Percentiles rank a stretch among this genome's conserved stretches.
These are phyloP conservation scores for Solanum acaule DNA, from an alignment of 257 asterid species.

Conservation along the genomic window DNA sequence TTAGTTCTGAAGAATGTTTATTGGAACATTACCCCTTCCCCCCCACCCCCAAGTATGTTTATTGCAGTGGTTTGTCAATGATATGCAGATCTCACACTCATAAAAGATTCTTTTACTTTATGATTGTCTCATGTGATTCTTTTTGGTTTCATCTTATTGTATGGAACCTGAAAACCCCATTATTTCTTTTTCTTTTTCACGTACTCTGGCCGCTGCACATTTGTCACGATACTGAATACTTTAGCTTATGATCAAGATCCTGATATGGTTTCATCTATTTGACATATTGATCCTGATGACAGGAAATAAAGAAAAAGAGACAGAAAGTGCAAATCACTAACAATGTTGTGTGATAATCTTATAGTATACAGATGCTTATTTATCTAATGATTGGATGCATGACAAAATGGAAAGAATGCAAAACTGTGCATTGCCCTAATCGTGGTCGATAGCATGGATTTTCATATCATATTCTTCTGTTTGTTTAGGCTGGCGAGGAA, in stretches of 20 bases:
- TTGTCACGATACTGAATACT: neutral
- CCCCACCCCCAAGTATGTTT: neutral
- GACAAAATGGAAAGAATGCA: neutral
- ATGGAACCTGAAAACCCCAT: neutral
- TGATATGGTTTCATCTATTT: neutral
- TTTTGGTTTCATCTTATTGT: neutral
- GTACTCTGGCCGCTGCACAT: neutral
- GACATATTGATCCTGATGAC: neutral
- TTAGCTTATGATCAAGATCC: neutral
- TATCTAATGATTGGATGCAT: too few species aligned
- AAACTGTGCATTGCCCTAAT: neutral
- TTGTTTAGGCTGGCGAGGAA: constrained; percentile 73
- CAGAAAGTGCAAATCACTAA: neutral
- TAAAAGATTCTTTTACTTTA: neutral
- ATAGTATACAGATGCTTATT: too few species aligned
- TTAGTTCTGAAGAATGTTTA: too few species aligned
- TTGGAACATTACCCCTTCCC: too few species aligned
- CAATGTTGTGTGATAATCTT: neutral
- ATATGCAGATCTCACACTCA: neutral
- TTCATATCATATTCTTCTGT: neutral
- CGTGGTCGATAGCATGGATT: neutral
- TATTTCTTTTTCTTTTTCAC: neutral
- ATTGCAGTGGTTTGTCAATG: neutral
- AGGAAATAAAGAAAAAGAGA: too few species aligned
- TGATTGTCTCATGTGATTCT: neutral